Base-by-base conservation (phyloP, 257 asterid species). In the Misopates orontium region DNA sequence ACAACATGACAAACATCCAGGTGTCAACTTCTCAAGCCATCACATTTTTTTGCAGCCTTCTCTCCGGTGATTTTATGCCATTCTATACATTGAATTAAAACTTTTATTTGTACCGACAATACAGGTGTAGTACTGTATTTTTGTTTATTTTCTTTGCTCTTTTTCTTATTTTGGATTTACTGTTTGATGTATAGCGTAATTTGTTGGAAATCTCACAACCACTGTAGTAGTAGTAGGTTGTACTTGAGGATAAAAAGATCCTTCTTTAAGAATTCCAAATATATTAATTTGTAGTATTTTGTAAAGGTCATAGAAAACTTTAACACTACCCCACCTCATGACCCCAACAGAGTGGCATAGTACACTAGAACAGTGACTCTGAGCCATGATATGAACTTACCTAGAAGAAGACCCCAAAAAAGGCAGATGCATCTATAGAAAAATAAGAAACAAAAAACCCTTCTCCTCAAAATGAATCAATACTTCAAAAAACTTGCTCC, bases 341-440 rank as follows among this genome's bases (percentile, higher is more conserved):
- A 40, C 47, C 64, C 69, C 60, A 45, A 70, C 62, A 67, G 60
- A 66, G 63, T 68, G 66, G 58, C 13, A 17, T 63, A 51, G 76
- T 64, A 73, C 66, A 73, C 61, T 73, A 48, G 82, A 64, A 74
- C 76, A 64, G n/a, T n/a, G n/a, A n/a, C n/a, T n/a, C 47, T 60
- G 84, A 74, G 76, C 74, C 80, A 51, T 67, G 65, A 71, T 58
- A 76, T 70, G 82, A 76, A 56, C 42, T 64, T 64, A 49, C 78
- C 71, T 31, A 56, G 69, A 60, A 69, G 70, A 73, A 61, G 53
- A 64, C 61, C 64, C 56, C 60, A 57, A 39, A 10, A 42, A 67
- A 22, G 50, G 63, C 50, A 16, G 45, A 51, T 41, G 36, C 36
- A 28, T 3, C 3, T 2, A 28, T 7, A 28, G 10, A 8, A 60